Percentiles rank a stretch among this genome's conserved stretches.
phyloP scores from a whole-genome alignment of 768 basidiomycete species.

The Steccherinum ochraceum region DNA sequence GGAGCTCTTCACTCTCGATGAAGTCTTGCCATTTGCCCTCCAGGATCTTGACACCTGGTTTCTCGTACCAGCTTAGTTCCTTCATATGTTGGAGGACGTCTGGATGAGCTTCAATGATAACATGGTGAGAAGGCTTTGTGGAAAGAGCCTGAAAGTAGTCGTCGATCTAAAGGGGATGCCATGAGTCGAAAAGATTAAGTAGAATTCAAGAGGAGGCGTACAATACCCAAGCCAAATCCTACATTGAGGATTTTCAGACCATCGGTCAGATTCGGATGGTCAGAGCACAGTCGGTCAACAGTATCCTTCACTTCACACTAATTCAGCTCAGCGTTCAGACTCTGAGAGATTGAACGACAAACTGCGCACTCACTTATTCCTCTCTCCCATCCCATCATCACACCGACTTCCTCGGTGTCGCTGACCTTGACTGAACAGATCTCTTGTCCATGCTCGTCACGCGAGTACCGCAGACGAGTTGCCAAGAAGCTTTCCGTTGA shows the following conservation, averaged over 20 bases:
- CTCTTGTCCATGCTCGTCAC: constrained; percentile 72
- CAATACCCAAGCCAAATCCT: constrained; percentile 93
- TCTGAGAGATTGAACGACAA: not conserved
- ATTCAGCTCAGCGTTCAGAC: constrained; percentile 16
- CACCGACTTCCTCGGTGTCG: constrained; percentile 76
- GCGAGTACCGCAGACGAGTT: constrained; percentile 60
- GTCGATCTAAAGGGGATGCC: constrained; percentile 58
- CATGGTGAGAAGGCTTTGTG: constrained; percentile 60
- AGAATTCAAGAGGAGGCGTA: constrained; percentile 26
- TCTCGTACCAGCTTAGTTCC: constrained; percentile 69
- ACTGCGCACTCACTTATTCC: constrained; percentile 54
- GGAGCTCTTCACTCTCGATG: constrained; percentile 52
- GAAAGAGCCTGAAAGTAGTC: constrained; percentile 64
- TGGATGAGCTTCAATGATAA: constrained; percentile 92
- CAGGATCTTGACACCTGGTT: constrained; percentile 69
- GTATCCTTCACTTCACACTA: constrained; percentile 64
- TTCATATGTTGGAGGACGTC: constrained; percentile 85
- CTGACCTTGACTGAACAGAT: constrained; percentile 65
- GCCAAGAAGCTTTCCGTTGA: constrained; percentile 67
- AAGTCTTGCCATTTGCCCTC: constrained; percentile 96
- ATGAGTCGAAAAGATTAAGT: not conserved
- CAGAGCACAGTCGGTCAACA: constrained; percentile 53
- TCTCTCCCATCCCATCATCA: constrained; percentile 99
- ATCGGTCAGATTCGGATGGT: constrained; percentile 36
- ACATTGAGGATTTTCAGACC: constrained; percentile 76